phyloP scores from a whole-genome alignment of 2,329 filamentous ascomycete species.

The Aspergillus calidoustus region DNA sequence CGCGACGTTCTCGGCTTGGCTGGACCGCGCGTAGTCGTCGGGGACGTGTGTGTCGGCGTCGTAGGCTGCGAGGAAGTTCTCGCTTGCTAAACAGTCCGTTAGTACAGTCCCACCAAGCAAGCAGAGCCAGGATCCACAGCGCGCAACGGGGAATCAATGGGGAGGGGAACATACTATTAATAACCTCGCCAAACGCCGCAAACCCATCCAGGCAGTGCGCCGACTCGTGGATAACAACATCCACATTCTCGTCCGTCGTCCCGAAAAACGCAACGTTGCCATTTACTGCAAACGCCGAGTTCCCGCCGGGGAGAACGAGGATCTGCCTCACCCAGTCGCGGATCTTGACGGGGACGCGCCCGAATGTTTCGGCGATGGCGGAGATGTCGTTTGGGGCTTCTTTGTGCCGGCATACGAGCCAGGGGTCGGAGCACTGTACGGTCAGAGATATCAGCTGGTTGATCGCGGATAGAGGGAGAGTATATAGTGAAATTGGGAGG shows the following conservation, averaged over 20 bases:
- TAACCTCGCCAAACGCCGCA: constrained; percentile 10
- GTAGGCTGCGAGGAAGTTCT: constrained; percentile 11
- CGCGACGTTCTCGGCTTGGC: constrained; percentile 17
- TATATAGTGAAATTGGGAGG: no score
- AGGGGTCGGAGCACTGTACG: constrained; percentile 8
- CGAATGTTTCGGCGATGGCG: constrained; percentile 6
- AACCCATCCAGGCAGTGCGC: constrained; percentile 11
- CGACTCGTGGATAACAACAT: constrained; percentile 15
- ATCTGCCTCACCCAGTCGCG: constrained; percentile 16
- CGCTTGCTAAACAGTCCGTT: background rate
- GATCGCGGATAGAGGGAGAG: no score
- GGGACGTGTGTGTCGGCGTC: constrained; percentile 13
- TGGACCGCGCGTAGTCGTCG: constrained; percentile 13
- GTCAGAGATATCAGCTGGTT: background rate
- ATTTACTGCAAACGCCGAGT: constrained; percentile 11
- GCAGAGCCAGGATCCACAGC: no score
- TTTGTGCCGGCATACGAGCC: constrained; percentile 17
- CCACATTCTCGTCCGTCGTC: constrained; percentile 7
- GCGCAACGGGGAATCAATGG: no score
- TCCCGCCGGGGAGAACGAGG: constrained; percentile 9
- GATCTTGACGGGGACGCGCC: background rate
- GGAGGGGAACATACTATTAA: constrained; percentile 11
- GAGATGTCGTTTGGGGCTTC: background rate
- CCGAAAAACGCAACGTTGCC: constrained; percentile 17
- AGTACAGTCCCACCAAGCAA: background rate